Evolutionary conservation across 73 alveolate genomes (phyloP).

Genomic region (Paramecium tetraurelia): DNA sequence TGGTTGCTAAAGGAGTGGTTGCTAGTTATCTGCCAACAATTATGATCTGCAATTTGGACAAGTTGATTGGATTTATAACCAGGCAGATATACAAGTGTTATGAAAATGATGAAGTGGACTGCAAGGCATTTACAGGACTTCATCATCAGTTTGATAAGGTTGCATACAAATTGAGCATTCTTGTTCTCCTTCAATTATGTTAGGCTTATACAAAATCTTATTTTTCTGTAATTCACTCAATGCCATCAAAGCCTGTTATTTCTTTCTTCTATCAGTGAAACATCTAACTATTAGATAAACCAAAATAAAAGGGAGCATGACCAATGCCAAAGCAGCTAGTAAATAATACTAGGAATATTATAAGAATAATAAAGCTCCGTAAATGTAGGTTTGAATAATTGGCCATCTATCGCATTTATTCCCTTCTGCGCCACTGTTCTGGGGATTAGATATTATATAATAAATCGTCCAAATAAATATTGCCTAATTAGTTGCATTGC

Average conservation of each 20-base stretch:
- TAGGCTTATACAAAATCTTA: background rate
- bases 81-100: background rate
- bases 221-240: background rate
- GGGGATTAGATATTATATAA: background rate
- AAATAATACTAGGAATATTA: background rate
- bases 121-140: background rate
- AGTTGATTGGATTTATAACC: background rate
- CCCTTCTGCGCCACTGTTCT: background rate
- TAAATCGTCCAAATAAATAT: conserved; percentile 9
- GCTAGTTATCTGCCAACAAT: background rate
- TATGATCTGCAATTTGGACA: conserved; percentile 35
- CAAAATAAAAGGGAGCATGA: background rate
- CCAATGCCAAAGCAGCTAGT: background rate
- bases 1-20: background rate
- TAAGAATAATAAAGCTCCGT: background rate
- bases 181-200: conserved; percentile 1
- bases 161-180: conserved; percentile 15
- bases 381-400: background rate
- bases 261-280: background rate
- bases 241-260: background rate
- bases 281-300: background rate
- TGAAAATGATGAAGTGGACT: conserved; percentile 28
- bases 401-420: background rate
- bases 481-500: background rate
- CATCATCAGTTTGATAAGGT: conserved; percentile 12